Base-by-base conservation (phyloP, 176 grass and related monocot genomes). In the Zoysia pacifica region DNA sequence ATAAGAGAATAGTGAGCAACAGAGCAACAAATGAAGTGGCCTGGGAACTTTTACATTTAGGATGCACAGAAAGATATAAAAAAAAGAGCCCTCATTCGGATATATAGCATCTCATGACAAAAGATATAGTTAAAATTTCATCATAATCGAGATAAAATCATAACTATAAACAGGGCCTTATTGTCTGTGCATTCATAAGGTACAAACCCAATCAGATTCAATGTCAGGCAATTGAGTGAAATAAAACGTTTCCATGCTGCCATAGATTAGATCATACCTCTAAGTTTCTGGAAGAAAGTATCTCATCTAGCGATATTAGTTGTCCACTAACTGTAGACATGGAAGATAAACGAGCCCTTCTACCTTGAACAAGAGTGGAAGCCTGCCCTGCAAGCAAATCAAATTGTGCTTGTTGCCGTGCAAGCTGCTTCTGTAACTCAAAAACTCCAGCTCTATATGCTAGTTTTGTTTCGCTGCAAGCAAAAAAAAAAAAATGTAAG, bases 381-480 rank as follows among this genome's bases (percentile, higher is more conserved):
- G 96, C 96, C 86, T 98, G 96, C 51, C 89, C 85, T 73, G 92
- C 87, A 86, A 98, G 92, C 83, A 98, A 69, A 80, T 98, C 92
- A 37, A 93, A 98, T 69, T 94, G 90, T 72, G 88, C 80, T 79
- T 94, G 96, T 64, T 98, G 92, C 10, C 88, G 78, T 54, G 87
- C 84, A 72, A 98, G 79, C 70, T 94, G 96, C 81, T 89, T 98
- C 79, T 98, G 92, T 74, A 98, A 98, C 78, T 98, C 88, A 85
- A 91, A 75, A 82, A 89, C 90, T 83, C 94, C 96, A 2, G 90
- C 86, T 86, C 91, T 91, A 55, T 91, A 98, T 79, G 92, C 92
- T 78, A 93, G 50, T 83, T 99, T 99, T 83, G 90, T 86, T 93
- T 95, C 96, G 63, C 96, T 99, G 74, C 49, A 83, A 70, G n/a